A percentile compares a stretch with the other conserved stretches of the same genome.
Evolutionary conservation across 495 filamentous ascomycete species (phyloP).

Genomic region (Terfezia boudieri): DNA sequence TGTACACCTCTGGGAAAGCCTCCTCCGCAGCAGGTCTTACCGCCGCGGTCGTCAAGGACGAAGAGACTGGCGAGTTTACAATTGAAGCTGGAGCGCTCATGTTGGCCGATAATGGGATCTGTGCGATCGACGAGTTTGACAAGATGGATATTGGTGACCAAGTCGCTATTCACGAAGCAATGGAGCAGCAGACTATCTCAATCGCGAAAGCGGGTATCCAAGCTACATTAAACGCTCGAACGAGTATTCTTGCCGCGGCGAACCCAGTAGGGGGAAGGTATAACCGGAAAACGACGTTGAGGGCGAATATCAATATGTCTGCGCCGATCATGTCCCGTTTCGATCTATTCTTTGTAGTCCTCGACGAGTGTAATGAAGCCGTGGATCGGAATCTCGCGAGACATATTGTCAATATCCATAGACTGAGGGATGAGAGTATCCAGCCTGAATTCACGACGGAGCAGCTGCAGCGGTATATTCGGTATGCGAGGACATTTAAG

Average conservation of each 20-base stretch:
- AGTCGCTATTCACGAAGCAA: conserved; percentile 98
- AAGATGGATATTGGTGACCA: conserved; percentile 98
- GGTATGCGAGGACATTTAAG: conserved; percentile 83
- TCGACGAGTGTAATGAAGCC: conserved; percentile 85
- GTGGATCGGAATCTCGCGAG: conserved; percentile 77
- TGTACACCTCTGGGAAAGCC: conserved; percentile 96
- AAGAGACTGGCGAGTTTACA: conserved; percentile 95
- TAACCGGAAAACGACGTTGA: conserved; percentile 80
- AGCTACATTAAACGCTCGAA: conserved; percentile 86
- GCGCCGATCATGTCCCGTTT: conserved; percentile 98
- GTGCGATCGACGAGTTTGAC: conserved; percentile 97
- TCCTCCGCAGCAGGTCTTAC: conserved; percentile 96
- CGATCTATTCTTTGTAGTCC: conserved; percentile 95
- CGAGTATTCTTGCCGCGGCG: conserved; percentile 83
- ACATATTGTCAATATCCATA: conserved; percentile 90
- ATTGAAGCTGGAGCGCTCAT: conserved; percentile 97
- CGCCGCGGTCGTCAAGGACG: conserved; percentile 89
- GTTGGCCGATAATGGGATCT: conserved; percentile 93
- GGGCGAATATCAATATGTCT: conserved; percentile 93
- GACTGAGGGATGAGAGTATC: conserved; percentile 72
- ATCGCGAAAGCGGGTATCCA: conserved; percentile 99
- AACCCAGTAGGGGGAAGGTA: conserved; percentile 94
- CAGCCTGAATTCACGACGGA: conserved; percentile 87
- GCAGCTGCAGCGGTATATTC: conserved; percentile 91
- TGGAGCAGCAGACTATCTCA: conserved; percentile 99